Base-by-base conservation (phyloP, 176 grass and related monocot species). In the Elymus sibiricus region DNA sequence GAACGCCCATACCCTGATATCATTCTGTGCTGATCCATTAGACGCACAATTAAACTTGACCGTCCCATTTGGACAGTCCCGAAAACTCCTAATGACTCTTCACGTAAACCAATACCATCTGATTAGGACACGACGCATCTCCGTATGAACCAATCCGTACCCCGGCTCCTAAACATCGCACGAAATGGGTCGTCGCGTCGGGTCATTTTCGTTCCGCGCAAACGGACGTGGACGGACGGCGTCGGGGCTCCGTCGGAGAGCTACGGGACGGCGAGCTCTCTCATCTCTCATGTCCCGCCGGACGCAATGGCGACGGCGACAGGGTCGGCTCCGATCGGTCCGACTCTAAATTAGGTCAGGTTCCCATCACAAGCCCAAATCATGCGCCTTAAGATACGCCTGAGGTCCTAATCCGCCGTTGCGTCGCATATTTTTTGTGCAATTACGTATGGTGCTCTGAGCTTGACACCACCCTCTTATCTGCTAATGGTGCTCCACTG, bases 151-250 rank as follows among this genome's bases (percentile, higher is more conserved):
- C 11, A 11, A 75, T 26, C 11, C 68, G 16, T 13, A 3, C 5
- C 43, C 32, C 29, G 22, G 46, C 49, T 74, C 74, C 65, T 55
- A 84, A 84, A 34, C 64, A 66, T 66, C 7, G 2, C 55, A 22
- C 55, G 21, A 24, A 21, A 13, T n/a, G 0, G 5, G 25, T 15
- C 3, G 62, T 38, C 9, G 5, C 53, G 70, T 39, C n/a, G 11
- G n/a, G 83, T 86, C 47, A 49, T 64, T 82, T 77, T 90, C 88
- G 21, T 51, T 4, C 49, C 83, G 15, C 14, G 15, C 1, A 2
- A 38, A 39, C 5, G 80, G 73, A 61, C 25, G 16, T 25, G 49
- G 71, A 29, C 83, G 39, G 64, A 7, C 15, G 38, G 81, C 26
- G 47, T 71, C 29, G 11, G 11, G 17, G 10, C 25, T 8, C 64